phyloP scores from a whole-genome alignment of 192 early-diverging fungal species.

The Coemansia sp. region DNA sequence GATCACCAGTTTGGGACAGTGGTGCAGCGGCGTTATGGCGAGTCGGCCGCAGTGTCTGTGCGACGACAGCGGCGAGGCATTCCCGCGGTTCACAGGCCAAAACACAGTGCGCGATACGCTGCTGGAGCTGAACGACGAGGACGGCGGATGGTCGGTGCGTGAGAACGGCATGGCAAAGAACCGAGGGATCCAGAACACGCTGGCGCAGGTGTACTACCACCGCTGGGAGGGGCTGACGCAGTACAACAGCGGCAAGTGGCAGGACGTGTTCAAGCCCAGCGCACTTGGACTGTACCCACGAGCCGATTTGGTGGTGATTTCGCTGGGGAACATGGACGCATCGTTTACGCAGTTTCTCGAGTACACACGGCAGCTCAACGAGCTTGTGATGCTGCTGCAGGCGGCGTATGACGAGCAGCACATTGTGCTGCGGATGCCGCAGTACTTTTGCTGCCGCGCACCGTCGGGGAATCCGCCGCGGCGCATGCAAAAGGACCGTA shows the following conservation, averaged over 20 bases:
- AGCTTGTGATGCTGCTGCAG: conserved; percentile 11
- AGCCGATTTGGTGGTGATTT: conserved; percentile 12
- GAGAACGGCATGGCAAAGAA: conserved; percentile 10
- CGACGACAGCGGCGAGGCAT: conserved; percentile 29
- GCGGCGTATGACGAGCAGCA: conserved; percentile 6
- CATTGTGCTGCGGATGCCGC: conserved; percentile 25
- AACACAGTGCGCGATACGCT: conserved; percentile 25
- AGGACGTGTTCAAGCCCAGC: not conserved
- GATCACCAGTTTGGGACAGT: conserved; percentile 19
- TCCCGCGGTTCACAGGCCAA: conserved; percentile 18
- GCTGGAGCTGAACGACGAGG: conserved; percentile 25
- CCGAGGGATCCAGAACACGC: not conserved
- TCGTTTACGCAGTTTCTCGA: conserved; percentile 23
- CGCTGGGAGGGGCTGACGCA: conserved; percentile 24
- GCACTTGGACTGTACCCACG: conserved; percentile 1
- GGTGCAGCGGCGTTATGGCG: conserved; percentile 7
- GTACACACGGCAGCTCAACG: conserved; percentile 18
- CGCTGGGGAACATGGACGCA: conserved; percentile 11
- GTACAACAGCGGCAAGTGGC: conserved; percentile 15
- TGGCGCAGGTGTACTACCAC: conserved; percentile 20
- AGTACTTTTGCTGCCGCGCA: conserved; percentile 22
- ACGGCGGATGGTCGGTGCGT: conserved; percentile 21
- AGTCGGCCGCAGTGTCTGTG: conserved; percentile 5
- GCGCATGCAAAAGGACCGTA: conserved; percentile 23
- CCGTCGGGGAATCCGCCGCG: conserved; percentile 15